Conservation (phyloP, 108 stramenopile genomes). For the Seminavis robusta region DNA sequence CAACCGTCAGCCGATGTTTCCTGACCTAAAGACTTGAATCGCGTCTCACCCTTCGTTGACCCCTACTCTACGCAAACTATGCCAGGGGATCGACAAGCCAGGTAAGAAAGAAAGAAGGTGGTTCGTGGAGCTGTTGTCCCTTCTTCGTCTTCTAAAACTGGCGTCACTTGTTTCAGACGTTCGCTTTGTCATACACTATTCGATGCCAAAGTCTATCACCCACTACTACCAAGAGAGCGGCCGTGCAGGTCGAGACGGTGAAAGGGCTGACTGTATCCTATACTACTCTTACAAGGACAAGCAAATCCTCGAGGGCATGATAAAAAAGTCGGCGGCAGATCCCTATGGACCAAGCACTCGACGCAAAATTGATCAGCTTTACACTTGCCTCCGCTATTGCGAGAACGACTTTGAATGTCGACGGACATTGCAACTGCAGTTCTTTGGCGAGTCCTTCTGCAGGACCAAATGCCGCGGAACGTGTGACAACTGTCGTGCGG, state of each 20-base stretch:
- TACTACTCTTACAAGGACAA: slow-evolving; percentile 92
- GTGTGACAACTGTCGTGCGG: slow-evolving; percentile 86
- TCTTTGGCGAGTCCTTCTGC: slow-evolving; percentile 88
- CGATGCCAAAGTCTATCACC: slow-evolving; percentile 97
- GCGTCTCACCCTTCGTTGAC: background rate
- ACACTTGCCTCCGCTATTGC: slow-evolving; percentile 80
- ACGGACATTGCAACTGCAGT: slow-evolving; percentile 86
- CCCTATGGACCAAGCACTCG: slow-evolving; percentile 43
- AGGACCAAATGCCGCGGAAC: slow-evolving; percentile 68
- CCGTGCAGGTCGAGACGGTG: slow-evolving; percentile 94
- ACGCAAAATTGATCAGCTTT: slow-evolving; percentile 84
- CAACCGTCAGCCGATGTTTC: background rate
- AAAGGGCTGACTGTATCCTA: slow-evolving; percentile 90
- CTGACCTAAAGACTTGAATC: background rate
- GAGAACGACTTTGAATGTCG: slow-evolving; percentile 84
- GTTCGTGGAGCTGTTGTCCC: background rate
- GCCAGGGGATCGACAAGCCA: slow-evolving; percentile 43
- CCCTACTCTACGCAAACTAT: too few relatives aligned
- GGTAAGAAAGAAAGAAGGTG: background rate
- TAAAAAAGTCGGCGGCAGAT: slow-evolving; percentile 54
- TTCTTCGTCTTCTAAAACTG: background rate
- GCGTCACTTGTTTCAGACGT: slow-evolving; percentile 53
- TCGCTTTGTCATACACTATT: slow-evolving; percentile 96
- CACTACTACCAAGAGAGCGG: slow-evolving; percentile 98
- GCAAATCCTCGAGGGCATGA: slow-evolving; percentile 79